Evolutionary conservation across 2,329 filamentous ascomycete species (phyloP), one percentile per base, ranked within the genome.

Genomic region (Boeremia lycopersici): DNA sequence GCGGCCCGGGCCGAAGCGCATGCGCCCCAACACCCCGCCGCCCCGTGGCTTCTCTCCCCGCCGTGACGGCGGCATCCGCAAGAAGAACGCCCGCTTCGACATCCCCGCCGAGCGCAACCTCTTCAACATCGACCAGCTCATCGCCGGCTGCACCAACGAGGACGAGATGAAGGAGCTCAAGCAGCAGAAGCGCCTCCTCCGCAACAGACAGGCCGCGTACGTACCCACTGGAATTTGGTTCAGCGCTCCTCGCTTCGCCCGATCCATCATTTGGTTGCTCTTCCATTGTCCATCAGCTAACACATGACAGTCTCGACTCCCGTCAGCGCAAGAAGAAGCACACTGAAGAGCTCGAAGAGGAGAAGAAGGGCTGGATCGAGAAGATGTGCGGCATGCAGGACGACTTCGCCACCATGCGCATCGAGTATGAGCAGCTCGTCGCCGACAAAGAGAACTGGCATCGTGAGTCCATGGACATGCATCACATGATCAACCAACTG

Each of bases 31-130:
- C 72, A 93, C 90, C 26, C 81, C 84, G 50, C 81, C 84, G 49
- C 84, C 89, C 75, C 85, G 86, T 71, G 89, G 84, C 65, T 89
- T 90, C 78, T 91, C 92, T 58, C 88, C 93, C 51, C 78, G 85
- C 48, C 85, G 90, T 65, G 87, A 91, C 52, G 92, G 96, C 66
- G 91, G 95, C 58, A 96, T 98, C 76, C 86, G 95, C 70, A 99
- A 99, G 87, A 98, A 98, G 89, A 99, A 98, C 72, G 92, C 93
- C 62, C 89, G 93, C 64, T 97, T 98, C 77, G 93, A 98, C 71
- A 99, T 99, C 64, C 95, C 95, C 9, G 87, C 90, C 39, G 95
- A 97, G 78, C 86, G 93, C 59, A 98, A 93, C 70, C 85, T 99
- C 65, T 88, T 85, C 81, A 98, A 96, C 78, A 98, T 99, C 77